A percentile compares a stretch with the other conserved stretches of the same genome.
Conservation (phyloP, 345 rosid species). For the Triadica sebifera region DNA sequence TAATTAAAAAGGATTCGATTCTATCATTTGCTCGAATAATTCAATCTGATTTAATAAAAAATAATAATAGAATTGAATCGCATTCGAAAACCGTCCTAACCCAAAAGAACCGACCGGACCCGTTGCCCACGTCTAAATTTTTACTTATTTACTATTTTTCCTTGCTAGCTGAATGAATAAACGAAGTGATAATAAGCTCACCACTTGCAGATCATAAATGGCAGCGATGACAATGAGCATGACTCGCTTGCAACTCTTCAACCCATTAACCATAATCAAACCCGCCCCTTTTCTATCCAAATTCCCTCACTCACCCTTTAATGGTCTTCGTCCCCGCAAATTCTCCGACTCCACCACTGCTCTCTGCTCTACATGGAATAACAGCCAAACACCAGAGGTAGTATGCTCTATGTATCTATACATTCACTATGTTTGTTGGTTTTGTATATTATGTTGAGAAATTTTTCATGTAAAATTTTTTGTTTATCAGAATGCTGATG, state of each 20-base stretch:
- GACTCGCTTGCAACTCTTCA: slow-evolving; percentile 46
- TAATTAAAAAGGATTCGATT: no score
- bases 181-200: no score
- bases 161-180: no score
- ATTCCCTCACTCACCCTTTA: slow-evolving; percentile 13
- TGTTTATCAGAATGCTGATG: slow-evolving; percentile 16
- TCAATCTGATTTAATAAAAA: no score
- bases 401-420: not conserved
- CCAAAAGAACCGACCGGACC: no score
- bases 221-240: slow-evolving; percentile 31
- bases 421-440: not conserved
- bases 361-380: slow-evolving; percentile 30
- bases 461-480: not conserved
- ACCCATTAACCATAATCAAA: slow-evolving; percentile 30
- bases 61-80: no score
- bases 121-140: no score
- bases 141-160: no score
- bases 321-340: slow-evolving; percentile 29
- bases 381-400: slow-evolving; percentile 22
- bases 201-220: slow-evolving; percentile 23
- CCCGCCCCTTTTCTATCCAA: slow-evolving; percentile 27
- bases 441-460: not conserved
- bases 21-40: no score
- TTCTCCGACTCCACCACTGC: slow-evolving; percentile 31
- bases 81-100: no score